phyloP scores from a whole-genome alignment of 2,329 filamentous ascomycete genomes.

The Ambrosiella beaveri region DNA sequence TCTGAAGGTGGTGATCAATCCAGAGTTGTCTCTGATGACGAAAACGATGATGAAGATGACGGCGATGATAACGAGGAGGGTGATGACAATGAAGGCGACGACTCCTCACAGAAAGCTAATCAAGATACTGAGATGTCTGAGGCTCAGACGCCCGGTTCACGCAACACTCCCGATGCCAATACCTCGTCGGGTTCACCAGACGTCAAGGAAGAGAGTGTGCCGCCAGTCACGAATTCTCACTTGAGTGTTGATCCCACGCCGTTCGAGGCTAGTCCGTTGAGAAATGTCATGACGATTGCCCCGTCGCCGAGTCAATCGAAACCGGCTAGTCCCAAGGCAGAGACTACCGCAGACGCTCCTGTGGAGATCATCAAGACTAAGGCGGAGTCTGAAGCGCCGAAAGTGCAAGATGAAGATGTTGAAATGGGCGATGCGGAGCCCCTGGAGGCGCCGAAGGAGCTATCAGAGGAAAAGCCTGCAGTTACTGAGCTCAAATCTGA shows the following conservation, averaged over 20 bases:
- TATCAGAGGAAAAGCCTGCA: background rate
- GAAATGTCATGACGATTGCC: constrained; percentile 7
- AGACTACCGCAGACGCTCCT: background rate
- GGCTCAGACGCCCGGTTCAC: constrained; percentile 17
- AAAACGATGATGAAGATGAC: constrained; percentile 30
- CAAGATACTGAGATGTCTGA: constrained; percentile 16
- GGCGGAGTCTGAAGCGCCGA: background rate
- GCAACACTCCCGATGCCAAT: constrained; percentile 1
- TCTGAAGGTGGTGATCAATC: constrained; percentile 34
- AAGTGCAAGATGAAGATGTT: background rate
- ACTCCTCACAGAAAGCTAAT: constrained; percentile 17
- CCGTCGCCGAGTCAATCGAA: constrained; percentile 2
- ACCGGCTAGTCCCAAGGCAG: background rate
- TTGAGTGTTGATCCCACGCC: background rate
- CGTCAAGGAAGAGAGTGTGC: constrained; percentile 3
- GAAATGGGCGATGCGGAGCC: constrained; percentile 2
- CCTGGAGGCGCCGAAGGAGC: background rate
- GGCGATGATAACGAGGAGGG: constrained; percentile 27
- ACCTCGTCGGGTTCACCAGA: background rate
- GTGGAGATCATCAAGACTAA: background rate
- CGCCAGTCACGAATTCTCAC: background rate
- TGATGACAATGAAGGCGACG: constrained; percentile 28
- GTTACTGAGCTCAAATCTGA: background rate
- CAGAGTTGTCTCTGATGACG: constrained; percentile 29
- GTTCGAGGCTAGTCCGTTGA: constrained; percentile 7